Conservation (phyloP, 176 grass and related monocot genomes). For the Tuctoria greenei region DNA sequence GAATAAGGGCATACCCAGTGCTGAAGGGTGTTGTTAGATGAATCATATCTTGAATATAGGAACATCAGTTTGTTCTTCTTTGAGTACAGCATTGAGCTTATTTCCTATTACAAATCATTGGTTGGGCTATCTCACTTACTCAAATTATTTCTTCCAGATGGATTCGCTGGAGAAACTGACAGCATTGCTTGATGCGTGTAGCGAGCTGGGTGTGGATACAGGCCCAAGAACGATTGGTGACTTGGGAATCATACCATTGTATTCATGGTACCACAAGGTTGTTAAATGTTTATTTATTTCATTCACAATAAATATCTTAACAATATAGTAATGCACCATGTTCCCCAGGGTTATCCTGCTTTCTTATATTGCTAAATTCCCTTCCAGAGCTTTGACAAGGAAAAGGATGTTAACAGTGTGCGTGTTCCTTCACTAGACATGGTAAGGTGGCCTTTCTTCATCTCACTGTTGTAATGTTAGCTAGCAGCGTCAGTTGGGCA, state of each 20-base stretch:
- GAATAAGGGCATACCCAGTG: too few species aligned
- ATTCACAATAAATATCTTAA: conserved; percentile 9
- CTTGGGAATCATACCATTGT: conserved; percentile 96
- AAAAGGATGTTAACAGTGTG: conserved; percentile 74
- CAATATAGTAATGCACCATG: background rate
- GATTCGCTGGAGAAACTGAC: conserved; percentile 96
- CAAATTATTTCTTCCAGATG: conserved; percentile 67
- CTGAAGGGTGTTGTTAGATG: conserved; percentile 3
- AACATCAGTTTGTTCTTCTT: conserved; percentile 4
- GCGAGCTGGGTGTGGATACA: conserved; percentile 85
- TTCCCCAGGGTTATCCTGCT: conserved; percentile 14
- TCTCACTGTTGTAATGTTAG: background rate
- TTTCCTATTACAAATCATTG: conserved; percentile 27
- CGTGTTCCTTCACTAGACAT: conserved; percentile 86
- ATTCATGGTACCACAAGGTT: conserved; percentile 99
- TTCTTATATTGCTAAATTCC: conserved; percentile 40
- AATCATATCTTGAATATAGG: background rate
- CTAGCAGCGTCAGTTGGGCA: background rate
- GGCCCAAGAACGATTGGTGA: conserved; percentile 65
- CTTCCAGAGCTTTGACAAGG: conserved; percentile 94
- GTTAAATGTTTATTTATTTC: conserved; percentile 1
- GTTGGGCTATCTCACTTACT: conserved; percentile 41
- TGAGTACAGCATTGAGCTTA: conserved; percentile 20
- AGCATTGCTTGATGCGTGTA: conserved; percentile 96
- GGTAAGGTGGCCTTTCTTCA: conserved; percentile 45